Conservation (phyloP, 768 basidiomycete species). For the Arthromyces matolae region DNA sequence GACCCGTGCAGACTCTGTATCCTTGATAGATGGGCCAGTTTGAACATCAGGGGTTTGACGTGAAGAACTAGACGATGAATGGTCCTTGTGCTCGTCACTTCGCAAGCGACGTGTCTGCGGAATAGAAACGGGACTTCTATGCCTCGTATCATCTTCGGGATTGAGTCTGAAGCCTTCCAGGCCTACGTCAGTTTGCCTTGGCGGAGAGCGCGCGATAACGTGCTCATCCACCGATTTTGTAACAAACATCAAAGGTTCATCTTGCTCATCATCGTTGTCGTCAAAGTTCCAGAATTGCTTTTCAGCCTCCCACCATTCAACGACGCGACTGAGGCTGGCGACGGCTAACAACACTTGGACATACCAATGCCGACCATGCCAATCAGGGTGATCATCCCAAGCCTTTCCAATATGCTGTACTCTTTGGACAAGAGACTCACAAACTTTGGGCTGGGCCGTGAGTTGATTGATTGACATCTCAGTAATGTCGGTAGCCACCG, state of each 20-base stretch:
- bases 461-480: slow-evolving; percentile 89
- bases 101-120: slow-evolving; percentile 52
- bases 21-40: slow-evolving; percentile 42
- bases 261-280: slow-evolving; percentile 84
- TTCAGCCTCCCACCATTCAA: slow-evolving; percentile 99
- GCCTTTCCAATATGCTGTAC: slow-evolving; percentile 89
- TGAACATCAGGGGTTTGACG: slow-evolving; percentile 30
- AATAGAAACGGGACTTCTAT: slow-evolving; percentile 46
- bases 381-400: slow-evolving; percentile 98
- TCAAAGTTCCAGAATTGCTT: slow-evolving; percentile 99
- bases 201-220: slow-evolving; percentile 24
- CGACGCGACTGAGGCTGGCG: slow-evolving; percentile 91
- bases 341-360: slow-evolving; percentile 94
- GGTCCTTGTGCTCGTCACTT: slow-evolving; percentile 54
- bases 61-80: slow-evolving; percentile 32
- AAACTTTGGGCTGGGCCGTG: slow-evolving; percentile 79
- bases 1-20: slow-evolving; percentile 76
- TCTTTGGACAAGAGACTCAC: slow-evolving; percentile 82
- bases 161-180: slow-evolving; percentile 45
- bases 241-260: slow-evolving; percentile 90
- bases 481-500: slow-evolving; percentile 87
- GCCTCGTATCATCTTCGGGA: slow-evolving; percentile 49
- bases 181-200: slow-evolving; percentile 39
- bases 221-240: slow-evolving; percentile 80
- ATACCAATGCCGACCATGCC: slow-evolving; percentile 98